phyloP scores from a whole-genome alignment of 116 monocot genomes.

The Thalassia testudinum region DNA sequence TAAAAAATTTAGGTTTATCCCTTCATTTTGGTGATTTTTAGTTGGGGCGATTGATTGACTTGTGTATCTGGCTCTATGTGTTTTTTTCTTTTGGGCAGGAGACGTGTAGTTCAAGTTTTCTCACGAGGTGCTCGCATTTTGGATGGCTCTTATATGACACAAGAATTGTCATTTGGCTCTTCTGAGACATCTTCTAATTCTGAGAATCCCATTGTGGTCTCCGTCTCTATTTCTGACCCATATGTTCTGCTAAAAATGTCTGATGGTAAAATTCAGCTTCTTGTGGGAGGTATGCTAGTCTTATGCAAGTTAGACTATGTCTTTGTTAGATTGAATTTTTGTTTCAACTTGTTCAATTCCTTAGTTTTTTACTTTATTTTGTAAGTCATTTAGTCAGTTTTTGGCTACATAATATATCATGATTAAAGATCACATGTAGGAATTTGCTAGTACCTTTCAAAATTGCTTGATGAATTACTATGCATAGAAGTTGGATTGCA shows the following conservation, averaged over 20 bases:
- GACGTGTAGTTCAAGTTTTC: slow-evolving; percentile 82
- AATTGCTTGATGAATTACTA: no score
- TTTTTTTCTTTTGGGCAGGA: slow-evolving; percentile 25
- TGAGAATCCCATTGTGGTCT: slow-evolving; percentile 40
- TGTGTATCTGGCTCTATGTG: no score
- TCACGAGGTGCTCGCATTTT: slow-evolving; percentile 75
- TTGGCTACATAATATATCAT: no score
- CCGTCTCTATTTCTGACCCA: slow-evolving; percentile 95
- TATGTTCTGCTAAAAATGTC: slow-evolving; percentile 84
- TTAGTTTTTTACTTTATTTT: no score
- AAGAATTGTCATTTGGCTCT: slow-evolving; percentile 64
- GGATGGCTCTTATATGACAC: slow-evolving; percentile 96
- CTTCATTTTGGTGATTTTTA: neutral
- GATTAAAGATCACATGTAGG: no score
- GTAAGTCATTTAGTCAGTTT: no score
- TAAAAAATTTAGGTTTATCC: neutral
- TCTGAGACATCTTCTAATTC: slow-evolving; percentile 39
- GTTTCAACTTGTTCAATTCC: no score
- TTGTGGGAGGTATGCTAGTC: slow-evolving; percentile 62
- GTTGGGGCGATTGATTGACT: no score
- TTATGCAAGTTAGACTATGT: no score
- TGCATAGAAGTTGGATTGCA: no score
- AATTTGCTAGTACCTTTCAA: no score
- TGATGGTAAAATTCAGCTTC: slow-evolving; percentile 82
- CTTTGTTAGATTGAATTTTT: no score